These are phyloP conservation scores for Endocladia muricata DNA, from an alignment of 31 red algal species.

Conservation along the genomic window DNA sequence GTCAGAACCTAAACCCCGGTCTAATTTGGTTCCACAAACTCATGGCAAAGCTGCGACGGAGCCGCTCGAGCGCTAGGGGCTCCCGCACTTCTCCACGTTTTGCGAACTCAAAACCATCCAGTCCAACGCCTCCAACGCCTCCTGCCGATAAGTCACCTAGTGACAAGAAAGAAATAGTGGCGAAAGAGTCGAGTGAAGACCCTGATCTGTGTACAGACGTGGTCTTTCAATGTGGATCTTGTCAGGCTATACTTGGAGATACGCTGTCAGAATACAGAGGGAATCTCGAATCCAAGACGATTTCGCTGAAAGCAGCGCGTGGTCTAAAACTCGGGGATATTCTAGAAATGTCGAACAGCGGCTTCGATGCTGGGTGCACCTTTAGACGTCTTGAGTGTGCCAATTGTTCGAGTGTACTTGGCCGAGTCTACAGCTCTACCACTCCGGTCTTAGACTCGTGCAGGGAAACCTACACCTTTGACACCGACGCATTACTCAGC, in stretches of 20 bases:
- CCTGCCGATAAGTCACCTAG: no score
- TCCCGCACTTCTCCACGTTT: no score
- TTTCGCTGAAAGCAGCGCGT: background rate
- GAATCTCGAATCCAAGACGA: background rate
- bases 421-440: slow-evolving; percentile 34
- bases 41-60: no score
- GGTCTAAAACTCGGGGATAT: background rate
- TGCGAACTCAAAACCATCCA: no score
- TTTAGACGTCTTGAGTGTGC: slow-evolving; percentile 23
- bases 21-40: no score
- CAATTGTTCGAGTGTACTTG: slow-evolving; percentile 19
- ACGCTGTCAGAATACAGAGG: background rate
- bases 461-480: slow-evolving; percentile 28
- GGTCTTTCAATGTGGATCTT: slow-evolving; percentile 15
- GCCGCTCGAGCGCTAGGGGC: no score
- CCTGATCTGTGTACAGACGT: background rate
- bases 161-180: background rate
- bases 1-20: no score
- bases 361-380: slow-evolving; percentile 43
- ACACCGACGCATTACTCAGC: background rate
- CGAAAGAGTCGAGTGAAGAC: background rate
- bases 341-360: slow-evolving; percentile 15
- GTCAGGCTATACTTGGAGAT: background rate
- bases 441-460: slow-evolving; percentile 19
- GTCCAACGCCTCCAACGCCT: no score